Conservation (phyloP, 176 grass and related monocot species). For the Aegilops tauschii region DNA sequence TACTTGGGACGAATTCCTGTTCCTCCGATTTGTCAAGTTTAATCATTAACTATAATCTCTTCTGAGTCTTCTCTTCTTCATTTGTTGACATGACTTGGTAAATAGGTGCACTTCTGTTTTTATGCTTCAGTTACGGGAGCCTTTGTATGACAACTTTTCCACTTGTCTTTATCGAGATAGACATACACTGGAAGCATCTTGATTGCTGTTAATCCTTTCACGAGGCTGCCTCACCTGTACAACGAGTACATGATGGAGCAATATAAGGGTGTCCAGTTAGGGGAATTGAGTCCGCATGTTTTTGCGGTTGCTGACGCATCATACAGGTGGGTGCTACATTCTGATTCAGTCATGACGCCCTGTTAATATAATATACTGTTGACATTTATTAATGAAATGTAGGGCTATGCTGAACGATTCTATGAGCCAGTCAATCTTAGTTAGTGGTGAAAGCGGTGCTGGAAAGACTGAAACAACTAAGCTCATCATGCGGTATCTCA, state of each 20-base stretch:
- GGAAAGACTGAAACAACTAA: constrained; percentile 99
- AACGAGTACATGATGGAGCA: constrained; percentile 99
- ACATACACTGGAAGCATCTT: constrained; percentile 98
- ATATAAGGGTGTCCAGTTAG: constrained; percentile 81
- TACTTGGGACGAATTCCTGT: neutral
- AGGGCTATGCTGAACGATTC: constrained; percentile 95
- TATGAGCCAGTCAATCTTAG: constrained; percentile 85
- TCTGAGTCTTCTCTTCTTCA: neutral
- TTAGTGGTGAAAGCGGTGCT: constrained; percentile 99
- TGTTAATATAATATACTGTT: constrained; percentile 8
- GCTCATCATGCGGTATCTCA: constrained; percentile 97
- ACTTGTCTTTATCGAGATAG: constrained; percentile 49
- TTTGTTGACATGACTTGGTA: neutral
- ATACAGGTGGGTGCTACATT: constrained; percentile 66
- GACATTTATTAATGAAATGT: constrained; percentile 6
- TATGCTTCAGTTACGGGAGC: neutral
- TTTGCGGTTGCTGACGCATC: constrained; percentile 94
- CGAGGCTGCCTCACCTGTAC: constrained; percentile 92
- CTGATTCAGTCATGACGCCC: constrained; percentile 2
- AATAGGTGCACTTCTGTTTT: constrained; percentile 23
- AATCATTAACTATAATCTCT: constrained; percentile 20
- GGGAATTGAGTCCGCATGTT: constrained; percentile 98
- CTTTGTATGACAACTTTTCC: constrained; percentile 21
- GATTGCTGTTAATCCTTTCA: constrained; percentile 99
- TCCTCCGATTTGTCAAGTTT: neutral